phyloP scores from a whole-genome alignment of 306 rosid species.

The Dalbergia cochinchinensis region DNA sequence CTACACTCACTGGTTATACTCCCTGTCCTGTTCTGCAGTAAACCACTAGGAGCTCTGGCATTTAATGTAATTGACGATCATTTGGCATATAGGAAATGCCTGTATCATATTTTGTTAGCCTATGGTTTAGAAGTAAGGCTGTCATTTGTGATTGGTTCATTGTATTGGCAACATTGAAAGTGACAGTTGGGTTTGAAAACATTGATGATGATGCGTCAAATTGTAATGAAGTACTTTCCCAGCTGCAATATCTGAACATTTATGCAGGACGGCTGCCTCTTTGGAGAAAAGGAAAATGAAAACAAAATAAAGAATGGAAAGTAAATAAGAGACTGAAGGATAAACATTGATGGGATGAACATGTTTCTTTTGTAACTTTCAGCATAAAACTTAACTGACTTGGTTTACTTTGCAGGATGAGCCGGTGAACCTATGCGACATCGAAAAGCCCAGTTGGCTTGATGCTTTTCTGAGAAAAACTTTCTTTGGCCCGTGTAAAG shows the following conservation, averaged over 20 bases:
- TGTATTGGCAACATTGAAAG: neutral
- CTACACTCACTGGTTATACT: neutral
- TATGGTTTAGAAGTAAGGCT: neutral
- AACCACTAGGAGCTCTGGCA: neutral
- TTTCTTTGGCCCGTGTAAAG: constrained; percentile 45
- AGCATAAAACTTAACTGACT: constrained; percentile 31
- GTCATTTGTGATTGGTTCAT: constrained; percentile 1
- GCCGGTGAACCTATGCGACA: constrained; percentile 1
- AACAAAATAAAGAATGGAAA: constrained; percentile 15
- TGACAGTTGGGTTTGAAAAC: neutral
- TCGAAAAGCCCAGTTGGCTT: constrained; percentile 52
- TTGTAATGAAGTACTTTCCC: neutral
- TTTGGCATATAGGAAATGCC: neutral
- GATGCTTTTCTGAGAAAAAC: constrained; percentile 43
- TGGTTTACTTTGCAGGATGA: constrained; percentile 46
- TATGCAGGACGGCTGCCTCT: neutral
- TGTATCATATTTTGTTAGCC: neutral
- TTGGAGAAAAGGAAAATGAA: neutral
- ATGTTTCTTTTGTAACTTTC: constrained; percentile 10
- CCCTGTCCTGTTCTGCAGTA: constrained; percentile 4
- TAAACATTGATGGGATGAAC: constrained; percentile 14
- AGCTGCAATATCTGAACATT: neutral
- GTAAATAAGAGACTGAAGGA: neutral
- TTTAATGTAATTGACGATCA: constrained; percentile 18
- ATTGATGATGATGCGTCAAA: constrained; percentile 17